Percentiles rank a stretch among this genome's conserved stretches.
Evolutionary conservation across 208 protist genomes (phyloP).

Genomic region (Leptomonas seymouri): DNA sequence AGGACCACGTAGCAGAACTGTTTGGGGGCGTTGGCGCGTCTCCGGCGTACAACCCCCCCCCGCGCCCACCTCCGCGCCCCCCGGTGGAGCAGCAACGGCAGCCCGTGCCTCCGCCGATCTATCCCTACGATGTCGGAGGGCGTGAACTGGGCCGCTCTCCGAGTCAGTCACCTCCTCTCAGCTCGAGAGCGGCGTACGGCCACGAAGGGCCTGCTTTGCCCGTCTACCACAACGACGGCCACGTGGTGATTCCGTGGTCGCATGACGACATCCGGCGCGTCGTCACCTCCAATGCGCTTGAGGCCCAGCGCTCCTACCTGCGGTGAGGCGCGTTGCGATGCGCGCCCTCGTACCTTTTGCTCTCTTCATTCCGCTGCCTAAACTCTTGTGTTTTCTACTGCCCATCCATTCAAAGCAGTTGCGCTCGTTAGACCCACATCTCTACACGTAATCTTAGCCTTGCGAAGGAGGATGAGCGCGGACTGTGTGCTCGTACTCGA

Average conservation of each 20-base stretch:
- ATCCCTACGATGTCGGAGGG: background rate
- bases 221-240: background rate
- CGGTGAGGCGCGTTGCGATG: background rate
- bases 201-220: background rate
- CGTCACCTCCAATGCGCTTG: slow-evolving; percentile 41
- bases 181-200: background rate
- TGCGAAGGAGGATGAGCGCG: too few species aligned
- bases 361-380: too few species aligned
- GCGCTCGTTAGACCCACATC: too few species aligned
- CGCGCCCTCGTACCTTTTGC: background rate
- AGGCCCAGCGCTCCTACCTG: slow-evolving; percentile 58
- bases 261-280: slow-evolving; percentile 59
- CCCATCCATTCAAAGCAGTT: too few species aligned
- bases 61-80: background rate
- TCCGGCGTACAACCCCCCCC: background rate
- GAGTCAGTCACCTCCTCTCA: background rate
- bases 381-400: too few species aligned
- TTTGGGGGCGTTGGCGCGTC: background rate
- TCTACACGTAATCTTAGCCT: too few species aligned
- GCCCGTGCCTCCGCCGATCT: background rate
- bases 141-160: background rate
- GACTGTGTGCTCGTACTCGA: too few species aligned
- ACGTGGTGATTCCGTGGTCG: slow-evolving; percentile 43
- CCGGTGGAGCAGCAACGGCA: background rate
- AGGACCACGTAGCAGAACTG: slow-evolving; percentile 22